Evolutionary conservation across 768 basidiomycete species (phyloP).

Genomic region (Boletus tomentosulus): DNA sequence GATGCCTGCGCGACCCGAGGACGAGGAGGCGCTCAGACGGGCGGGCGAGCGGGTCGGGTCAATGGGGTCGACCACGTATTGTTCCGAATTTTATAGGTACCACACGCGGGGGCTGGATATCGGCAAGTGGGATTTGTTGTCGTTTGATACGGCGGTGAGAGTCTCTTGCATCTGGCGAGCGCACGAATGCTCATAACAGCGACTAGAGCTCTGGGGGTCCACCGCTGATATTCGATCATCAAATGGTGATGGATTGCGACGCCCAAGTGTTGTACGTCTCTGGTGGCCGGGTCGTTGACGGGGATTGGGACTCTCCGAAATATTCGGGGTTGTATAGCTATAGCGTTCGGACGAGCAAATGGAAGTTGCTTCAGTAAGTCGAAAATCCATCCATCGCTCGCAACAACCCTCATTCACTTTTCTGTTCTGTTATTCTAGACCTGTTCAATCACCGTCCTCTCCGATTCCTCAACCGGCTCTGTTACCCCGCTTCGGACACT

Average conservation of each 20-base stretch:
- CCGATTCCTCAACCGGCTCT: constrained; percentile 39
- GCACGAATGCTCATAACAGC: neutral
- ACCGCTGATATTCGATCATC: constrained; percentile 73
- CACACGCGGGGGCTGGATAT: no score
- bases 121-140: constrained; percentile 71
- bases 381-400: no score
- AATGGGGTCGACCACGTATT: constrained; percentile 31
- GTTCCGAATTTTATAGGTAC: constrained; percentile 76
- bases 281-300: constrained; percentile 70
- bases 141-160: constrained; percentile 60
- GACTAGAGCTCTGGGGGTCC: constrained; percentile 57
- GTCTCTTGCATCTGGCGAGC: constrained; percentile 15
- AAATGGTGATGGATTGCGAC: constrained; percentile 73
- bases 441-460: constrained; percentile 12
- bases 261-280: constrained; percentile 70
- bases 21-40: constrained; percentile 17
- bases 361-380: constrained; percentile 66
- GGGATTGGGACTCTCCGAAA: constrained; percentile 53
- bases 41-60: constrained; percentile 19
- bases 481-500: constrained; percentile 68
- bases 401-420: neutral
- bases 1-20: constrained; percentile 20
- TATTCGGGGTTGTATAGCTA: constrained; percentile 76
- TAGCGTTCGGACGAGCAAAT: constrained; percentile 57
- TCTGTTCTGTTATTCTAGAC: constrained; percentile 8